Percentiles rank a stretch among this genome's conserved stretches.
Conservation (phyloP, 2,329 filamentous ascomycete species). For the Calonectria montana region DNA sequence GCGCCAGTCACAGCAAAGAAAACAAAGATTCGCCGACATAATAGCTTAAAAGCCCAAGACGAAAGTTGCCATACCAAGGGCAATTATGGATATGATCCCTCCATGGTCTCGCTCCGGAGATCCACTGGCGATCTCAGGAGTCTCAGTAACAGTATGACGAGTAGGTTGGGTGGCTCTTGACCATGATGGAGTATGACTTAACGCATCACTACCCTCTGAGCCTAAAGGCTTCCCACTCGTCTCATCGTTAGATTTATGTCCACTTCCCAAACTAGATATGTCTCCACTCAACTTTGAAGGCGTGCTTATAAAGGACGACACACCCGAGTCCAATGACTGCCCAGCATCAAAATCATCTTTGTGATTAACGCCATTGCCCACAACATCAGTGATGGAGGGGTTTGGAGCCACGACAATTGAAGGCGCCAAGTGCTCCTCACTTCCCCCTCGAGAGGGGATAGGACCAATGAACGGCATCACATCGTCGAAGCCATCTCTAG, state of each 20-base stretch:
- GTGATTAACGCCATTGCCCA: background rate
- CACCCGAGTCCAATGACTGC: background rate
- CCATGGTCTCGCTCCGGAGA: background rate
- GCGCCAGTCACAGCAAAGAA: background rate
- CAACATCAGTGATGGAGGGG: background rate
- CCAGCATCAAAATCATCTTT: background rate
- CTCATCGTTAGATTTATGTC: background rate
- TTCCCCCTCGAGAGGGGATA: background rate
- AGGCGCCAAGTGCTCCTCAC: background rate
- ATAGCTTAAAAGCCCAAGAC: background rate
- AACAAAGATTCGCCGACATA: background rate
- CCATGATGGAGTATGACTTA: background rate
- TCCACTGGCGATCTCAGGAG: background rate
- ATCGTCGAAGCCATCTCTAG: background rate
- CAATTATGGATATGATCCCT: background rate
- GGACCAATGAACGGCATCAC: background rate
- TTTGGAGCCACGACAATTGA: background rate
- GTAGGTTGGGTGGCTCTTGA: background rate
- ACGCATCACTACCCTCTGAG: background rate
- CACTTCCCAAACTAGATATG: background rate
- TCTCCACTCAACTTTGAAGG: background rate
- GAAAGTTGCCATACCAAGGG: background rate
- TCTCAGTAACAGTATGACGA: background rate
- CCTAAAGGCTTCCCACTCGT: background rate
- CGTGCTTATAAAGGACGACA: background rate